Evolutionary conservation across 148 eudicot genomes (phyloP).

Genomic region (Rhododendron henanense): DNA sequence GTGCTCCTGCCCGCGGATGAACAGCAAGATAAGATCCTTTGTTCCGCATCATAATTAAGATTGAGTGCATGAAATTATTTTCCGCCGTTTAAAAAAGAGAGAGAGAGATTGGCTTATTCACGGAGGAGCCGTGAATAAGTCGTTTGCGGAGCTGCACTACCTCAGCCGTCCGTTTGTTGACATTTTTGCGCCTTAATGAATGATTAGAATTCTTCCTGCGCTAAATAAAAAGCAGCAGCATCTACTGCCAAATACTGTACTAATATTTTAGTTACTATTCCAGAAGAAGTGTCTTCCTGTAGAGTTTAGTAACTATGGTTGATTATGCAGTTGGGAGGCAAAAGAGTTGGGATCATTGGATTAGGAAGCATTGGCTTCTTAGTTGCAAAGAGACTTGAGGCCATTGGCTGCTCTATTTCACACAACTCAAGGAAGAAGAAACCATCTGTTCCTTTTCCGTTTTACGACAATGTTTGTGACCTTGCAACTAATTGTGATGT

Average conservation of each 20-base stretch:
- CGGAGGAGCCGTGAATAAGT: too few relatives aligned
- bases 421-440: constrained; percentile 56
- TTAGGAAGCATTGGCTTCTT: constrained; percentile 67
- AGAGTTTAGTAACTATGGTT: background rate
- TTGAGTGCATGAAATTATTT: too few relatives aligned
- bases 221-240: background rate
- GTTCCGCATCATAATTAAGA: too few relatives aligned
- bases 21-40: too few relatives aligned
- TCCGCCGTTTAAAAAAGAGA: too few relatives aligned
- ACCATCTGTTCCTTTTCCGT: constrained; percentile 37
- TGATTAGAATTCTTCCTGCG: background rate
- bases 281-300: background rate
- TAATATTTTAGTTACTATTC: background rate
- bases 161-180: background rate
- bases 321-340: constrained; percentile 48
- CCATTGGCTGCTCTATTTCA: constrained; percentile 51
- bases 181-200: background rate
- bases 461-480: constrained; percentile 27
- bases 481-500: constrained; percentile 42
- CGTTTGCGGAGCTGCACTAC: too few relatives aligned
- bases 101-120: too few relatives aligned
- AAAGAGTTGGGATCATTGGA: constrained; percentile 70
- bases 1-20: too few relatives aligned
- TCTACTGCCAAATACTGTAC: background rate
- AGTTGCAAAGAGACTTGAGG: constrained; percentile 63